These are phyloP conservation scores for Hirschioporus abietinus DNA, from an alignment of 768 basidiomycete genomes.

Conservation along the genomic window DNA sequence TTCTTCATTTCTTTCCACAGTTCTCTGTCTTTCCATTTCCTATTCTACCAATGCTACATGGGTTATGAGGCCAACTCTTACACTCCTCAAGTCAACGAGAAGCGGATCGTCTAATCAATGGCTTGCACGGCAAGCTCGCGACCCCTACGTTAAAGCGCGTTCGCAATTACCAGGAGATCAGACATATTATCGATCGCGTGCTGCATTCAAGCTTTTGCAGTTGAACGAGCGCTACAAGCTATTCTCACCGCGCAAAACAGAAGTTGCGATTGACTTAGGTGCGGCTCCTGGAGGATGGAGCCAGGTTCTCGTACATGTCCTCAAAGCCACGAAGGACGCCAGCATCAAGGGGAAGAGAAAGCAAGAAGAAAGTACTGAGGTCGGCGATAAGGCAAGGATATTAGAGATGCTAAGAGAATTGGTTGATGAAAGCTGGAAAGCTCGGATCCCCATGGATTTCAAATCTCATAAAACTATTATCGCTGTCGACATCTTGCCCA, in stretches of 20 bases:
- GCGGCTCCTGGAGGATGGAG: slow-evolving; percentile 95
- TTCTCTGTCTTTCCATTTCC: too few species aligned
- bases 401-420: too few species aligned
- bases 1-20: too few species aligned
- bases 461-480: slow-evolving; percentile 47
- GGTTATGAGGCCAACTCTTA: slow-evolving; percentile 18
- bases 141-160: slow-evolving; percentile 66
- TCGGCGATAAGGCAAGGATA: too few species aligned
- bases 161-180: slow-evolving; percentile 15
- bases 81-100: slow-evolving; percentile 23
- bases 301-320: slow-evolving; percentile 56
- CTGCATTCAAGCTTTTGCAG: slow-evolving; percentile 89
- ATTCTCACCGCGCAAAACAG: slow-evolving; percentile 31
- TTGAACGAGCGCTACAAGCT: slow-evolving; percentile 53
- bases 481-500: slow-evolving; percentile 76
- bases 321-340: neutral
- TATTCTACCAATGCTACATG: neutral
- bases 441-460: too few species aligned
- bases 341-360: neutral
- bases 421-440: neutral
- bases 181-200: slow-evolving; percentile 68
- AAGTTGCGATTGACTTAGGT: slow-evolving; percentile 83
- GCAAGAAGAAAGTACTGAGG: neutral
- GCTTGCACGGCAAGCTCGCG: slow-evolving; percentile 64
- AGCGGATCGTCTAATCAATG: slow-evolving; percentile 48